Percentiles rank a stretch among this genome's conserved stretches.
These are phyloP conservation scores for Neurospora sp. DNA, from an alignment of 495 filamentous ascomycete genomes.

Conservation along the genomic window DNA sequence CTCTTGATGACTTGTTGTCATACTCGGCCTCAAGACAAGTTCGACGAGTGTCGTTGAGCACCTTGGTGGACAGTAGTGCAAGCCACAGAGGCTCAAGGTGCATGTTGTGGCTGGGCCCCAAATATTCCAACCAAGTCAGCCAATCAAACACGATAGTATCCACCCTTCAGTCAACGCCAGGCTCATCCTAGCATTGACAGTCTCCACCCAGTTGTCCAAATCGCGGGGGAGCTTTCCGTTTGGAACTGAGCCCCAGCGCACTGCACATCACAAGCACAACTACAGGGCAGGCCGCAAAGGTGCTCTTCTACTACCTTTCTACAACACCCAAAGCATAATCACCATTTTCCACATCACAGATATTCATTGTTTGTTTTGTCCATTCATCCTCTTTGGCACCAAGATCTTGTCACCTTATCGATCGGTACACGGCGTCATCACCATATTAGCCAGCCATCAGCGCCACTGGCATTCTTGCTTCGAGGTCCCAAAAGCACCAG, in stretches of 20 bases:
- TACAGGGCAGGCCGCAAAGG: not conserved
- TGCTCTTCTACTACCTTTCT: not conserved
- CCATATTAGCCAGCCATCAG: not conserved
- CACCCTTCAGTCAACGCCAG: not conserved
- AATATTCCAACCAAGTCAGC: not conserved
- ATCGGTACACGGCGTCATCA: not conserved
- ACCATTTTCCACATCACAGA: not conserved
- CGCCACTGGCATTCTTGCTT: not conserved
- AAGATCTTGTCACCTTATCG: not conserved
- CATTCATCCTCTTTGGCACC: not conserved
- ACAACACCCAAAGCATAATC: not conserved
- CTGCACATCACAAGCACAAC: not conserved
- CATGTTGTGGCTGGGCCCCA: not conserved
- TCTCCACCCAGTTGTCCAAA: slow-evolving; percentile 1
- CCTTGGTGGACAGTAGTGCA: not conserved
- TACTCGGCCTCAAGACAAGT: no score
- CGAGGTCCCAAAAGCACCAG: not conserved
- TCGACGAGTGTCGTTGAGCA: not conserved
- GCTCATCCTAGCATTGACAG: not conserved
- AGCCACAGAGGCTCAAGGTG: not conserved
- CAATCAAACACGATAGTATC: not conserved
- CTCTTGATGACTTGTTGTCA: no score
- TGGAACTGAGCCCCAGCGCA: not conserved
- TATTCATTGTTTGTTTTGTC: not conserved
- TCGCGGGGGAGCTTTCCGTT: slow-evolving; percentile 7